Conservation (phyloP, 2,329 filamentous ascomycete species). For the Zalaria obscura region DNA sequence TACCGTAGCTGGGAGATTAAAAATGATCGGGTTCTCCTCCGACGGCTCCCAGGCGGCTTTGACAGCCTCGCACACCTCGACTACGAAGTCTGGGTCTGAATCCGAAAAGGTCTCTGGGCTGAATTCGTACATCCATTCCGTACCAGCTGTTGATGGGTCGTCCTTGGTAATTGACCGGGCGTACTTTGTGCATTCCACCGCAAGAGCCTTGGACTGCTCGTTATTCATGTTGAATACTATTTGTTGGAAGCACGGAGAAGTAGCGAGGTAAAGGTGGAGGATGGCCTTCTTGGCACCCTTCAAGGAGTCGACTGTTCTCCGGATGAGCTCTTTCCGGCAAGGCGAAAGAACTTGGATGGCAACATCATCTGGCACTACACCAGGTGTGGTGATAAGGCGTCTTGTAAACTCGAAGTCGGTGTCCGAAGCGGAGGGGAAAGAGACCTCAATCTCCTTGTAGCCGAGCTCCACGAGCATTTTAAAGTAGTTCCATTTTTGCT, state of each 20-base stretch:
- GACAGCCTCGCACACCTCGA: slow-evolving; percentile 80
- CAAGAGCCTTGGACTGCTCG: slow-evolving; percentile 66
- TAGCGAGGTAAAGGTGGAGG: slow-evolving; percentile 90
- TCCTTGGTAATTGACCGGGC: slow-evolving; percentile 84
- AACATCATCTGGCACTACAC: slow-evolving; percentile 74
- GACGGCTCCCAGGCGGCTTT: slow-evolving; percentile 85
- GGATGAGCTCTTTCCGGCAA: slow-evolving; percentile 82
- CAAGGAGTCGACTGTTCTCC: slow-evolving; percentile 75
- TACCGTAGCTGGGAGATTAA: slow-evolving; percentile 92
- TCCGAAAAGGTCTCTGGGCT: slow-evolving; percentile 85
- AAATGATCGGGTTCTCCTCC: slow-evolving; percentile 71
- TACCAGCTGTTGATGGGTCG: slow-evolving; percentile 40
- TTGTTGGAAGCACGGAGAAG: slow-evolving; percentile 85
- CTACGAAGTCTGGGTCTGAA: slow-evolving; percentile 66
- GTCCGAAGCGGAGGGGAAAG: slow-evolving; percentile 86
- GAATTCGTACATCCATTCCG: slow-evolving; percentile 70
- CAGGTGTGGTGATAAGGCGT: slow-evolving; percentile 71
- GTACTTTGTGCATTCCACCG: slow-evolving; percentile 73
- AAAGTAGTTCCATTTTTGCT: slow-evolving; percentile 93
- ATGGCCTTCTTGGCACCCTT: slow-evolving; percentile 86
- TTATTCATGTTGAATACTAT: slow-evolving; percentile 83
- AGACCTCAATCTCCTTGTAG: slow-evolving; percentile 96
- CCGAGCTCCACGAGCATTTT: slow-evolving; percentile 83
- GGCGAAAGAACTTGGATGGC: slow-evolving; percentile 85
- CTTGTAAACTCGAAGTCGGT: slow-evolving; percentile 94